Conservation (phyloP, 768 basidiomycete species). For the Lepiota venenata region DNA sequence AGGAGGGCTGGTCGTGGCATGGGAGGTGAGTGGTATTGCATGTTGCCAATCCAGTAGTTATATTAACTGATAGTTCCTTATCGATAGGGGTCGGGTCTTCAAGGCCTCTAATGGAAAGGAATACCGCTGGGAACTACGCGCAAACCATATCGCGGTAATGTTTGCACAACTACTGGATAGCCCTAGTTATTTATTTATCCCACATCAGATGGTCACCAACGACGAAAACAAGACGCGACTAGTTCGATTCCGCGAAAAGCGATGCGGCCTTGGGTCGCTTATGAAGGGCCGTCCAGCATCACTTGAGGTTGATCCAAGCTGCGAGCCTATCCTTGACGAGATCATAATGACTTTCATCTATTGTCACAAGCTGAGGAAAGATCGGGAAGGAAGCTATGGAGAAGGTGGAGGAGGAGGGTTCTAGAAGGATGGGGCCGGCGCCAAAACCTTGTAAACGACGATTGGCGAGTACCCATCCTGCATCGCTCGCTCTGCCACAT, state of each 20-base stretch:
- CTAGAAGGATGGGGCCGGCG: no score
- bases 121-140: constrained; percentile 30
- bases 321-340: constrained; percentile 25
- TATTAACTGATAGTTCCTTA: background rate
- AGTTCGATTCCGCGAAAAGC: constrained; percentile 15
- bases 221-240: constrained; percentile 16
- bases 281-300: constrained; percentile 14
- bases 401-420: background rate
- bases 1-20: constrained; percentile 12
- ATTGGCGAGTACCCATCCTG: no score
- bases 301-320: constrained; percentile 24
- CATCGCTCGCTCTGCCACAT: no score
- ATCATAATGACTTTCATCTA: constrained; percentile 31
- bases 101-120: constrained; percentile 17
- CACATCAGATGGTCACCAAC: constrained; percentile 17
- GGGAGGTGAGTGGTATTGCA: constrained; percentile 15
- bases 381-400: constrained; percentile 14
- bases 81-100: constrained; percentile 10
- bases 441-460: no score
- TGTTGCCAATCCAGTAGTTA: background rate
- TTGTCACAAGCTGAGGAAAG: constrained; percentile 24
- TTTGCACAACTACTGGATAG: background rate
- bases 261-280: constrained; percentile 7
- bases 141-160: constrained; percentile 17
- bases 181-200: background rate